Percentiles rank a stretch among this genome's conserved stretches.
phyloP scores from a whole-genome alignment of 1,284 basidiomycete species.

The Pholiota adiposa region DNA sequence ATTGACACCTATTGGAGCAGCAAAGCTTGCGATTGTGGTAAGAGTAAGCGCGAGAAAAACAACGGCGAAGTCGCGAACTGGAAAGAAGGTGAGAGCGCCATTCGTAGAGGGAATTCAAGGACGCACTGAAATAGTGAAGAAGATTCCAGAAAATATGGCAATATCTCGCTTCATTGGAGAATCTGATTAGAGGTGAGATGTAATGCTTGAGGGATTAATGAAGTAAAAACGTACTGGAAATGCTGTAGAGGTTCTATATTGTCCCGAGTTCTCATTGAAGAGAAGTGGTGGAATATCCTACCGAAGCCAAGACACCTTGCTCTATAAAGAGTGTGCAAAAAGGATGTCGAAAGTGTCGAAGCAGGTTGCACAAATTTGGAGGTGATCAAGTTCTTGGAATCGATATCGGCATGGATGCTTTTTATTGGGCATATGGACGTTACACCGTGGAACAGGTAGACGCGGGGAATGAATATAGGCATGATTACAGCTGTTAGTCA shows the following conservation, averaged over 20 bases:
- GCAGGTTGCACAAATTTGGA: too few relatives aligned
- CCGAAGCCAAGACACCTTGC: too few relatives aligned
- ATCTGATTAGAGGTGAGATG: background rate
- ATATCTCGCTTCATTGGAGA: background rate
- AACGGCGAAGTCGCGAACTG: background rate
- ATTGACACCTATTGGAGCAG: conserved; percentile 14
- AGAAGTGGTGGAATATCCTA: too few relatives aligned
- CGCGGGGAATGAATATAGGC: conserved; percentile 44
- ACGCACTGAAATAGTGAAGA: background rate
- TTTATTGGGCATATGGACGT: background rate
- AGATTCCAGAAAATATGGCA: background rate
- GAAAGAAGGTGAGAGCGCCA: conserved; percentile 41
- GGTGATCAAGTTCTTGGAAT: conserved; percentile 43
- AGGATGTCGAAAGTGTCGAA: too few relatives aligned
- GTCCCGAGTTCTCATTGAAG: background rate
- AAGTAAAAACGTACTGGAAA: background rate
- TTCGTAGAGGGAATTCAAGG: background rate
- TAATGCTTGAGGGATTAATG: background rate
- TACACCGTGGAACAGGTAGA: conserved; percentile 43
- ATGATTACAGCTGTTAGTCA: conserved; percentile 35
- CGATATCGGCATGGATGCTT: background rate
- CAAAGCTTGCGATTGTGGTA: conserved; percentile 8
- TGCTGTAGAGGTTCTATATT: background rate
- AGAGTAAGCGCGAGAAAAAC: background rate
- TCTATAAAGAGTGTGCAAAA: too few relatives aligned